Evolutionary conservation across 331 rosid species (phyloP).

Genomic region (Cucumis variabilis): DNA sequence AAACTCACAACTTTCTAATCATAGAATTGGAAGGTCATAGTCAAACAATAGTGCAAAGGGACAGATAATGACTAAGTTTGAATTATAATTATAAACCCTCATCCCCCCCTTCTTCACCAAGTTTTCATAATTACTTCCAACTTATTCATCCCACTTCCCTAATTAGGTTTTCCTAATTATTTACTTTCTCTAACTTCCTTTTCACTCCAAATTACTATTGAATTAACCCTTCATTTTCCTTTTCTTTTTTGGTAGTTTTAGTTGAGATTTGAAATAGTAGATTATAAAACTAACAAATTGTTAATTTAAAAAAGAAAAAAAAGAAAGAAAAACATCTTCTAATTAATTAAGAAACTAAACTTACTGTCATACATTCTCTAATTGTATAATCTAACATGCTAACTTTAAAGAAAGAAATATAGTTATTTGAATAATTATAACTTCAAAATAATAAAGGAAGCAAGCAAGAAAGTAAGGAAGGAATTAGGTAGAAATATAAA

Average conservation of each 20-base stretch:
- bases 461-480: not conserved
- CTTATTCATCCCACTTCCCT: not conserved
- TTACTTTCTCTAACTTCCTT: not conserved
- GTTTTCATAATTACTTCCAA: not conserved
- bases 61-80: not conserved
- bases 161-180: not conserved
- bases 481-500: not conserved
- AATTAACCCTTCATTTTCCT: not conserved
- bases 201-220: not conserved
- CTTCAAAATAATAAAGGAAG: not conserved
- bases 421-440: not conserved
- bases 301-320: no score
- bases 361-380: no score
- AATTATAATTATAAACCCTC: not conserved
- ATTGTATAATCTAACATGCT: not conserved
- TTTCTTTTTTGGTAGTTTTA: not conserved
- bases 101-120: not conserved
- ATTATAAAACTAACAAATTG: not conserved
- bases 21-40: conserved; percentile 20
- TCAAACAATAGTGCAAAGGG: conserved; percentile 3
- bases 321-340: not conserved
- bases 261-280: not conserved
- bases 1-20: conserved; percentile 23
- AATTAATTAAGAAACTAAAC: no score
- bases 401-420: not conserved